A percentile compares a stretch with the other conserved stretches of the same genome.
Evolutionary conservation across 2,329 filamentous ascomycete species (phyloP).

Genomic region (Exophiala spinifera): DNA sequence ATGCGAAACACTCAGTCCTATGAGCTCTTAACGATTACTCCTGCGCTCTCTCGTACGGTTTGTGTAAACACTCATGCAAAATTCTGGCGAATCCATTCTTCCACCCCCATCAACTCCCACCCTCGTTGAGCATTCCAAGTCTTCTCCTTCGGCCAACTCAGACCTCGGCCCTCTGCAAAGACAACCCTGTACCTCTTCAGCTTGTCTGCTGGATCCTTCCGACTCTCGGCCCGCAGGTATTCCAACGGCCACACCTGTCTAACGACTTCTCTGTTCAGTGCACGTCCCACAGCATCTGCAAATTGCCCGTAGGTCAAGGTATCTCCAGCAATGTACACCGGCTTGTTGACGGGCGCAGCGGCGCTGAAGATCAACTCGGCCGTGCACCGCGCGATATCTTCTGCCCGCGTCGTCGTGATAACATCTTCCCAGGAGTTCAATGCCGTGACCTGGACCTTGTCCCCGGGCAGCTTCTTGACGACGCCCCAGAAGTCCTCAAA

Average conservation of each 20-base stretch:
- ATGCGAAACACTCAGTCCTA: too few species aligned
- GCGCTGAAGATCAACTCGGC: constrained; percentile 54
- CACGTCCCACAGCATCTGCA: constrained; percentile 52
- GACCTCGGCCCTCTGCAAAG: constrained; percentile 58
- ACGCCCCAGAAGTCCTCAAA: constrained; percentile 63
- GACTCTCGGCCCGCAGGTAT: constrained; percentile 47
- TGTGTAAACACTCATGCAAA: neutral
- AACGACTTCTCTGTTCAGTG: constrained; percentile 42
- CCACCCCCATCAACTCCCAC: constrained; percentile 17
- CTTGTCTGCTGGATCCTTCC: constrained; percentile 45
- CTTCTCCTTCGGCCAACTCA: constrained; percentile 55
- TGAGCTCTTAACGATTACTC: too few species aligned
- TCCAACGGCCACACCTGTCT: constrained; percentile 52
- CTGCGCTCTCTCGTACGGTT: too few species aligned
- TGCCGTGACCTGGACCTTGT: constrained; percentile 45
- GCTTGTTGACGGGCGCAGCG: constrained; percentile 37
- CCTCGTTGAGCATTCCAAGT: constrained; percentile 50
- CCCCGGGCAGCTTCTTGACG: constrained; percentile 46
- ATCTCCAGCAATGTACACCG: constrained; percentile 61
- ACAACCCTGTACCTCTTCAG: constrained; percentile 61
- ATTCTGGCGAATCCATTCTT: constrained; percentile 20
- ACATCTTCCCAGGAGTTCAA: constrained; percentile 61
- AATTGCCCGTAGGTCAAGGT: constrained; percentile 57
- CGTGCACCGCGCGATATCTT: constrained; percentile 61
- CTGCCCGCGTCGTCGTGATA: constrained; percentile 61